Conservation (phyloP, 2,329 filamentous ascomycete genomes). For the Ophiocordyceps camponoti-leonardi region DNA sequence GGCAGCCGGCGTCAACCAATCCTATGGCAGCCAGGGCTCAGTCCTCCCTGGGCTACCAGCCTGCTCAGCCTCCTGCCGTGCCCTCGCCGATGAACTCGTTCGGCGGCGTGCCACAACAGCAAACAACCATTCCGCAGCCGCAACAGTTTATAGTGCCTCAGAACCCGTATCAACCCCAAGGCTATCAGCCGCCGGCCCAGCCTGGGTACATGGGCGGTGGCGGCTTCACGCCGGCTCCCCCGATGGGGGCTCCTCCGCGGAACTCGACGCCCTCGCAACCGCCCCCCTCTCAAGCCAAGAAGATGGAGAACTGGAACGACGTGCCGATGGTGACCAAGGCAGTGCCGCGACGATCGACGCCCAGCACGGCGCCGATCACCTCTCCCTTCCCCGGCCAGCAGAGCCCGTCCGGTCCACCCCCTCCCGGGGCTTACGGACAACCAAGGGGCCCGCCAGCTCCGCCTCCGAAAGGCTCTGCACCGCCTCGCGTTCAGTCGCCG, state of each 20-base stretch:
- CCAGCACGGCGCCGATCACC: conserved; percentile 49
- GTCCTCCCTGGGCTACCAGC: conserved; percentile 27
- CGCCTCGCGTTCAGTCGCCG: conserved; percentile 58
- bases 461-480: conserved; percentile 63
- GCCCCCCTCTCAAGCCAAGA: conserved; percentile 53
- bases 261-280: conserved; percentile 49
- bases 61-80: conserved; percentile 19
- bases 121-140: conserved; percentile 11
- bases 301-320: conserved; percentile 83
- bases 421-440: conserved; percentile 39
- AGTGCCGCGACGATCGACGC: conserved; percentile 58
- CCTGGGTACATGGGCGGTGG: conserved; percentile 19
- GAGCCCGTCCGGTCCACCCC: conserved; percentile 36
- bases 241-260: conserved; percentile 26
- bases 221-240: conserved; percentile 15
- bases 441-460: conserved; percentile 60
- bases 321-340: conserved; percentile 70
- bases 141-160: conserved; percentile 20
- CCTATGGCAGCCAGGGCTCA: conserved; percentile 21
- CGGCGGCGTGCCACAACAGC: conserved; percentile 4
- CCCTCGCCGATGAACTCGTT: conserved; percentile 14
- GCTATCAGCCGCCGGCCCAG: conserved; percentile 35
- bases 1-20: conserved; percentile 13
- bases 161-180: conserved; percentile 17
- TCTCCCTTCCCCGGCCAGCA: conserved; percentile 59